Conservation (phyloP, 2,329 filamentous ascomycete genomes). For the Thelonectria blattea region DNA sequence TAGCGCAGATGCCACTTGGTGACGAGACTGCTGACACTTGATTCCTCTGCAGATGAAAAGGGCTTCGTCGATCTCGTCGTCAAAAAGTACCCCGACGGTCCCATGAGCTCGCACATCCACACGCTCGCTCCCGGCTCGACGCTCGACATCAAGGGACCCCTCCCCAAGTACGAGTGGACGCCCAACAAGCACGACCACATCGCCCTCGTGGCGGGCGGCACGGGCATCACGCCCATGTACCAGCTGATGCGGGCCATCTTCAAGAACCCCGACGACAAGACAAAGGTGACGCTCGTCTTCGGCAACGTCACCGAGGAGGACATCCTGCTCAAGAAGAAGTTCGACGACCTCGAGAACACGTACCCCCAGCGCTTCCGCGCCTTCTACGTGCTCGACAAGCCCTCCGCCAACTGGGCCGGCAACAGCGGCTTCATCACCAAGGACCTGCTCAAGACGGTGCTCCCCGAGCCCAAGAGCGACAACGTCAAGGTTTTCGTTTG, state of each 20-base stretch:
- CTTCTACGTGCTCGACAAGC: conserved; percentile 90
- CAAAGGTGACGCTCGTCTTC: conserved; percentile 94
- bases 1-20: neutral
- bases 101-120: conserved; percentile 92
- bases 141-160: conserved; percentile 91
- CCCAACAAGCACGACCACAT: conserved; percentile 94
- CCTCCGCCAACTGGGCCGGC: conserved; percentile 79
- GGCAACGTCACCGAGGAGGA: conserved; percentile 90
- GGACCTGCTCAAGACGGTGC: conserved; percentile 91
- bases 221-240: conserved; percentile 98
- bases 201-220: conserved; percentile 88
- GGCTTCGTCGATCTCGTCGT: conserved; percentile 89
- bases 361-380: conserved; percentile 94
- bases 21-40: conserved; percentile 17
- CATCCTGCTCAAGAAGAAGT: conserved; percentile 87
- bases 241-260: conserved; percentile 92
- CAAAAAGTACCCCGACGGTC: conserved; percentile 88
- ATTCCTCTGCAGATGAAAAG: conserved; percentile 61
- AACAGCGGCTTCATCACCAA: conserved; percentile 84
- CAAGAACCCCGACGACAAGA: conserved; percentile 95
- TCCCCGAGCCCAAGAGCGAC: conserved; percentile 88
- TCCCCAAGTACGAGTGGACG: conserved; percentile 91
- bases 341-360: conserved; percentile 87
- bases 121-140: conserved; percentile 79
- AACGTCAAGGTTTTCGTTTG: conserved; percentile 98